A percentile compares a stretch with the other conserved stretches of the same genome.
Conservation (phyloP, 225 moss, liverwort and hornwort genomes). For the Climacium dendroides region DNA sequence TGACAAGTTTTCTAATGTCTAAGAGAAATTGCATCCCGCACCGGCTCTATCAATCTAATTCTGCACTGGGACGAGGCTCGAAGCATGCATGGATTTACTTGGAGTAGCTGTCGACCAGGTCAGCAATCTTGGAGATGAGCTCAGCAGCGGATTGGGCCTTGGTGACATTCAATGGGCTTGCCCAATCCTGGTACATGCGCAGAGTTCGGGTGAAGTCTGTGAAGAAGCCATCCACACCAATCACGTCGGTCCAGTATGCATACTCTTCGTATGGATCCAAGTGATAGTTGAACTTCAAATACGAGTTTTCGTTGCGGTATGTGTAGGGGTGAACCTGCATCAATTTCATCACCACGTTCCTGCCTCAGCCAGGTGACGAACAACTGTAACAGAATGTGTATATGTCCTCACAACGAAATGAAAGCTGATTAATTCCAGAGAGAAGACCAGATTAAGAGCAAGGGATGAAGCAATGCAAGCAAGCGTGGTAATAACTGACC, state of each 20-base stretch:
- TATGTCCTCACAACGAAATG: neutral
- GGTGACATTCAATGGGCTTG: constrained; percentile 29
- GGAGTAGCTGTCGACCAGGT: constrained; percentile 2
- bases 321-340: constrained; percentile 97
- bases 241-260: constrained; percentile 38
- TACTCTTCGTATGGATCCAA: constrained; percentile 83
- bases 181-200: constrained; percentile 50
- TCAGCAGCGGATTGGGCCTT: constrained; percentile 9
- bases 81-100: neutral
- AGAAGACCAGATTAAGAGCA: neutral
- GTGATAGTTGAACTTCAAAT: constrained; percentile 62
- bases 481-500: neutral
- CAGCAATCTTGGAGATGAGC: constrained; percentile 16
- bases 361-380: neutral
- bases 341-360: neutral
- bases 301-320: constrained; percentile 63
- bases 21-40: neutral
- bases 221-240: constrained; percentile 76
- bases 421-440: neutral
- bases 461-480: neutral
- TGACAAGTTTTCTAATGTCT: neutral
- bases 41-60: neutral
- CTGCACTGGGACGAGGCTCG: neutral
- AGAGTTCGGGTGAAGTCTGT: constrained; percentile 71
- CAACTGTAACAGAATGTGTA: neutral